Evolutionary conservation across 164 flowering plant species (phyloP), one percentile per base, ranked within the genome.

Genomic region (Tetrastigma voinierianum): DNA sequence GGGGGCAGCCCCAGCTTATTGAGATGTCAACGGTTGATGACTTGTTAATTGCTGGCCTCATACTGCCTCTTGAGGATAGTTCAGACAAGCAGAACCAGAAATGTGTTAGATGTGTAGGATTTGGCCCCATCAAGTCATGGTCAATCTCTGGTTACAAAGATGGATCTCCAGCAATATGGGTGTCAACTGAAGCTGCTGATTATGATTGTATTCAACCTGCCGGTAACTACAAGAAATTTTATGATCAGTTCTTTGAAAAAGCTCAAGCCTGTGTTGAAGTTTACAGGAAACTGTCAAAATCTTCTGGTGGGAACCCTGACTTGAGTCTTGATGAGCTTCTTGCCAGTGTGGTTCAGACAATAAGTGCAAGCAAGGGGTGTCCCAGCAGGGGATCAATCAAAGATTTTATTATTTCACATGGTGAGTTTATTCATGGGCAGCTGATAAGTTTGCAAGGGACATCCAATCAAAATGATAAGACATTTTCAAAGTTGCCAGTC

Each of bases 101-200:
- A 46, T 89, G 90, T 8, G 71, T 89, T 9, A 76, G 87, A 69
- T 90, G 97, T 75, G 92, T 84, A 72, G 90, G 90, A 4, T 94
- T 94, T 79, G 98, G 98, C 9, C 83, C 93, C 24, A 78, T 94
- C 40, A 93, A 90, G 74, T 62, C 80, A 2, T 94, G 98, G 97
- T 69, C 80, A 2, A 86, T 94, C 46, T 94, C 98, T 68, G 98
- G 98, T 40, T 94, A 88, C 73, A 96, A 94, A 67, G 97, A 90
- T 17, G 96, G 96, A 11, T 69, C 69, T 3, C 96, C 96, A 1
- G 81, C 81, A 0, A 74, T 91, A 62, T 94, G 96, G 98, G 63
- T 94, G 12, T 83, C 93, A 0, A 94, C 98, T 1, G 92, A 85
- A 23, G 13, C 84, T 44, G 90, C 93, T 45, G 97, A 91, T 66